A percentile compares a stretch with the other conserved stretches of the same genome.
Conservation (phyloP, 192 early-diverging fungal species). For the Coemansia sp. region DNA sequence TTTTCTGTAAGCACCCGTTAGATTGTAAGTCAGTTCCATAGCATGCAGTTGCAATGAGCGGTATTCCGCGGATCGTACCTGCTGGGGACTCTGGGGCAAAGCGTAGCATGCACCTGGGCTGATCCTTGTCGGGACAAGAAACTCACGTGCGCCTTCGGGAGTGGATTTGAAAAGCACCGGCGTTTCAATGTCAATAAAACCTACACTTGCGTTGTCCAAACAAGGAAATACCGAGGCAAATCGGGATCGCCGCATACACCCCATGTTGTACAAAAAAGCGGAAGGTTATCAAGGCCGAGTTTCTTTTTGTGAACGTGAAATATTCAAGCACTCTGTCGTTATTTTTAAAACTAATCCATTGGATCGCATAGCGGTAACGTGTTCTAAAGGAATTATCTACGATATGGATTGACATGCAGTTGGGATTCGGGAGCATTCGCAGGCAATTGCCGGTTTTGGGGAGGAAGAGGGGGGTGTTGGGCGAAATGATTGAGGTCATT, state of each 20-base stretch:
- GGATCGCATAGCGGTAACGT: not conserved
- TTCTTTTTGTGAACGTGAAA: slow-evolving; percentile 14
- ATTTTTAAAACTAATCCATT: not conserved
- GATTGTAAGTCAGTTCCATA: not conserved
- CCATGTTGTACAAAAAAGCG: not conserved
- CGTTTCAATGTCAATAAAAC: slow-evolving; percentile 90
- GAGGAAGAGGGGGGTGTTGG: not conserved
- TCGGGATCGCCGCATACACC: not conserved
- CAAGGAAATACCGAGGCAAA: not conserved
- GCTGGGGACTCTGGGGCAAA: slow-evolving; percentile 88
- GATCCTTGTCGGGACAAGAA: slow-evolving; percentile 85
- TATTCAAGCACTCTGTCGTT: not conserved
- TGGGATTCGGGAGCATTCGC: not conserved
- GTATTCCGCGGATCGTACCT: slow-evolving; percentile 43
- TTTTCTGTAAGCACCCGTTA: not conserved
- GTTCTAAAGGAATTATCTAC: not conserved
- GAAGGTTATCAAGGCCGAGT: slow-evolving; percentile 8
- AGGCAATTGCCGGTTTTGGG: not conserved
- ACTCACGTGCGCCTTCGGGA: slow-evolving; percentile 91
- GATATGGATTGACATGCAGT: slow-evolving; percentile 6
- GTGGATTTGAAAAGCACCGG: slow-evolving; percentile 89
- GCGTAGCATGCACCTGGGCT: slow-evolving; percentile 73
- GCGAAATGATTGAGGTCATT: not conserved
- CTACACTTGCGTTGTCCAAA: slow-evolving; percentile 24
- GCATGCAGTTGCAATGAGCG: not conserved